Evolutionary conservation across 2,329 filamentous ascomycete genomes (phyloP).

Genomic region (Aureobasidium sp.): DNA sequence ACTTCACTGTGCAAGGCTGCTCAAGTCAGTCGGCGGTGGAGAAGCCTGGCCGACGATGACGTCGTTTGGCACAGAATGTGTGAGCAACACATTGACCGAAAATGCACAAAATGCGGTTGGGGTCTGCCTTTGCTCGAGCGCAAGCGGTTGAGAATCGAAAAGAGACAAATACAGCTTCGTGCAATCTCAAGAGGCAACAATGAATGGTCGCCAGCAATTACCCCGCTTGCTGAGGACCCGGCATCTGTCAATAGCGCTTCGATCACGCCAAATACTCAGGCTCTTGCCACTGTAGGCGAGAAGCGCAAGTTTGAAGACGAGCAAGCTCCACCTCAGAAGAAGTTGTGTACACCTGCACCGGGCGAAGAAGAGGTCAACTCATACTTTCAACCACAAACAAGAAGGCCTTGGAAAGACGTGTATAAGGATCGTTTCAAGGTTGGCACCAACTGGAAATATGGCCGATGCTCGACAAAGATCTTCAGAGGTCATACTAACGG

Average conservation of each 20-base stretch:
- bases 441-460: slow-evolving; percentile 95
- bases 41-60: slow-evolving; percentile 86
- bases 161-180: slow-evolving; percentile 69
- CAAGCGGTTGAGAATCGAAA: slow-evolving; percentile 79
- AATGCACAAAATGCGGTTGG: slow-evolving; percentile 94
- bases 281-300: slow-evolving; percentile 9
- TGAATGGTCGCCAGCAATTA: slow-evolving; percentile 43
- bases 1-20: slow-evolving; percentile 91
- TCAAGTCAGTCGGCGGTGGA: slow-evolving; percentile 85
- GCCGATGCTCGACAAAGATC: slow-evolving; percentile 72
- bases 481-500: slow-evolving; percentile 86
- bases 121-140: slow-evolving; percentile 82
- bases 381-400: slow-evolving; percentile 42
- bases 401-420: slow-evolving; percentile 85
- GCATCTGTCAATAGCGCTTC: background rate
- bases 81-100: slow-evolving; percentile 89
- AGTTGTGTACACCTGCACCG: slow-evolving; percentile 22
- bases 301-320: slow-evolving; percentile 13
- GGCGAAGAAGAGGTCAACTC: slow-evolving; percentile 21
- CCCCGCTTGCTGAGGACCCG: slow-evolving; percentile 26
- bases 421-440: slow-evolving; percentile 95
- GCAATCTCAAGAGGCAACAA: slow-evolving; percentile 51
- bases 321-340: slow-evolving; percentile 20
- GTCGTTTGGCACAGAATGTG: slow-evolving; percentile 99
- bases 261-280: background rate